Percentiles rank a stretch among this genome's conserved stretches.
Conservation (phyloP, 2,329 filamentous ascomycete genomes). For the Trichoderma sp. region DNA sequence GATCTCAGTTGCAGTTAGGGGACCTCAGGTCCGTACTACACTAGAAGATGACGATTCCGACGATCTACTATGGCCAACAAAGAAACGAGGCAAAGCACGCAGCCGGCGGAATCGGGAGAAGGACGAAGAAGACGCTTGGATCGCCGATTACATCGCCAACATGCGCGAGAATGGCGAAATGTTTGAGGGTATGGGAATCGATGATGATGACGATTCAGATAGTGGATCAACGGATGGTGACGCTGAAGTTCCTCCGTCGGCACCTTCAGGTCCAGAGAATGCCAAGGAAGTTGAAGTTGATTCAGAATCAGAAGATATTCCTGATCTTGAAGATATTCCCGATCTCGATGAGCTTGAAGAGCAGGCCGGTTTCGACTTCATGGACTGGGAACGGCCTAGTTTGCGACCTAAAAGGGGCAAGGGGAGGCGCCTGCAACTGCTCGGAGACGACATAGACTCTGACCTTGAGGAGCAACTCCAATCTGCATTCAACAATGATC, state of each 20-base stretch:
- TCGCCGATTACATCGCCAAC: slow-evolving; percentile 71
- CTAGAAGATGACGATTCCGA: neutral
- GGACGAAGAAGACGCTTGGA: slow-evolving; percentile 55
- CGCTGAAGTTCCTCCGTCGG: neutral
- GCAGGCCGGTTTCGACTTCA: slow-evolving; percentile 74
- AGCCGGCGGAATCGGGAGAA: slow-evolving; percentile 22
- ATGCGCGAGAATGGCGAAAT: slow-evolving; percentile 51
- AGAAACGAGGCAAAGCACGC: slow-evolving; percentile 21
- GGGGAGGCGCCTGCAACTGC: slow-evolving; percentile 53
- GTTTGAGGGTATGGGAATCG: slow-evolving; percentile 53
- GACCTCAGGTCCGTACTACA: neutral
- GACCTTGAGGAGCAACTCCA: slow-evolving; percentile 62
- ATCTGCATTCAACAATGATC: slow-evolving; percentile 62
- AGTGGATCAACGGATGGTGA: neutral
- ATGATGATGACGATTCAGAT: slow-evolving; percentile 29
- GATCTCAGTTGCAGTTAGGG: neutral
- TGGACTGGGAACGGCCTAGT: slow-evolving; percentile 75
- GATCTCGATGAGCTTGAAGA: slow-evolving; percentile 22
- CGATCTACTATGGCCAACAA: slow-evolving; percentile 19
- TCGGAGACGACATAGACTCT: slow-evolving; percentile 58
- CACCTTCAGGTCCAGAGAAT: neutral
- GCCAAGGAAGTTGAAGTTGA: neutral
- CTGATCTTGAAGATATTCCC: neutral
- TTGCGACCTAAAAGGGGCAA: slow-evolving; percentile 61
- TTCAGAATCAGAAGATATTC: neutral